Evolutionary conservation across 106 monocot species (phyloP), one percentile per base, ranked within the genome.

Genomic region (Narthecium ossifragum): DNA sequence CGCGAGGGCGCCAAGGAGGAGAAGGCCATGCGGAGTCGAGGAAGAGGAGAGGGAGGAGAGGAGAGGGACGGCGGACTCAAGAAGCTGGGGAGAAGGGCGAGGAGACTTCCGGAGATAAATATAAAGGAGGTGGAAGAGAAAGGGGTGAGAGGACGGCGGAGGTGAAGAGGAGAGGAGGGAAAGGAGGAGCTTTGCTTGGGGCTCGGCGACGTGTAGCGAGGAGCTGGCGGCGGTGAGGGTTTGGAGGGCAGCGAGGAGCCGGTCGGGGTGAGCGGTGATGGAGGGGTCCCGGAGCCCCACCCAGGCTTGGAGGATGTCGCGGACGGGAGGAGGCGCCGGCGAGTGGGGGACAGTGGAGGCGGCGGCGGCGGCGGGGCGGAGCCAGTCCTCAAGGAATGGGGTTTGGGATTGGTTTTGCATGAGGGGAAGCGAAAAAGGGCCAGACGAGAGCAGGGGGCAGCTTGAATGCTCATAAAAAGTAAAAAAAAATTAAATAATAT

Each of bases 281-380:
- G 64, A 20, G 37, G 76, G 55, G 51, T 63, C 26, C 13, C 75
- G 78, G 54, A 92, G 78, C 54, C 67, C 61, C 0, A 83, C 43
- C 92, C 92, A 92, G 2, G 86, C 54, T 26, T 77, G 72, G 72
- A 92, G 71, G 51, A 92, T 81, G 53, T 62, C 40, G 0, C 43
- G 40, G 51, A 76, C 70, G 43, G 76, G 31, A 20, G 68, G 21
- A 15, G 69, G 39, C 14, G 59, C 24, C 28, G 46, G 62, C 14
- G 32, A 34, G 8, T 61, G 33, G 34, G 55, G 17, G 18, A 11
- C 17, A 26, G 9, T 31, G 51, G 51, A 37, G 55, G 23, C 5
- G 60, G 15, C 54, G 63, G 13, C 53, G 56, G 13, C 46, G 68
- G 26, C 22, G 60, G 53, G 14, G 36, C 67, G 62, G 4, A 78